Conservation (phyloP, 2,329 filamentous ascomycete genomes). For the Ceratocystis smalleyi region DNA sequence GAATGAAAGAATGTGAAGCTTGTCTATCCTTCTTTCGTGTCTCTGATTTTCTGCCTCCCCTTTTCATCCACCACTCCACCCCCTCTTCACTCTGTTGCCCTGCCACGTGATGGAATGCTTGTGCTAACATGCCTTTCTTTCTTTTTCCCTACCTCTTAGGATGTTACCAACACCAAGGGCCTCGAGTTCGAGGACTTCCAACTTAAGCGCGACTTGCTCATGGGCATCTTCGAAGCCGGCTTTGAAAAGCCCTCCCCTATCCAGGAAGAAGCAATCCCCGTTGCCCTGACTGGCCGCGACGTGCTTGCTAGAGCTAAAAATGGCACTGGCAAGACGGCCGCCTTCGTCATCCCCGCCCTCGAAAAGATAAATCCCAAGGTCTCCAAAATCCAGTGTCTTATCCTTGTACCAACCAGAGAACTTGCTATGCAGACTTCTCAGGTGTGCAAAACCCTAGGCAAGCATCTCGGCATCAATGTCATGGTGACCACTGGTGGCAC, state of each 20-base stretch:
- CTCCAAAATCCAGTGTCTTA: conserved; percentile 88
- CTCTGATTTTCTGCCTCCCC: conserved; percentile 12
- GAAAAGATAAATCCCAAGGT: conserved; percentile 95
- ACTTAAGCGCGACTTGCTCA: conserved; percentile 85
- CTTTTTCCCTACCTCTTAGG: conserved; percentile 33
- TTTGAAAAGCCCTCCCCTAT: conserved; percentile 98
- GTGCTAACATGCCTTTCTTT: neutral
- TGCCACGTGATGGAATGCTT: neutral
- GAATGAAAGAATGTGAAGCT: neutral
- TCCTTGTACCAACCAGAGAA: conserved; percentile 92
- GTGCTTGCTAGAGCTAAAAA: conserved; percentile 96
- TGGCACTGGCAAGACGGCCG: conserved; percentile 94
- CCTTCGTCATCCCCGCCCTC: conserved; percentile 89
- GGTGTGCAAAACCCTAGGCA: conserved; percentile 95
- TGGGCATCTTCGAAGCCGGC: conserved; percentile 98
- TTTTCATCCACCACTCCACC: too few species aligned
- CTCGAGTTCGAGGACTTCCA: conserved; percentile 96
- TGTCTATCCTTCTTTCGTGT: conserved; percentile 15
- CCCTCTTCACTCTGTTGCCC: neutral
- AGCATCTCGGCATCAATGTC: conserved; percentile 92
- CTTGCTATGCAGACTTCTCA: conserved; percentile 96
- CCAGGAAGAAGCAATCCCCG: conserved; percentile 97
- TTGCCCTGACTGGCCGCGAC: conserved; percentile 86
- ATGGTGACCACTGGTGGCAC: conserved; percentile 99
- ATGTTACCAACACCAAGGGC: conserved; percentile 96